phyloP scores from a whole-genome alignment of 2,329 filamentous ascomycete species.

The Exophiala mesophila region DNA sequence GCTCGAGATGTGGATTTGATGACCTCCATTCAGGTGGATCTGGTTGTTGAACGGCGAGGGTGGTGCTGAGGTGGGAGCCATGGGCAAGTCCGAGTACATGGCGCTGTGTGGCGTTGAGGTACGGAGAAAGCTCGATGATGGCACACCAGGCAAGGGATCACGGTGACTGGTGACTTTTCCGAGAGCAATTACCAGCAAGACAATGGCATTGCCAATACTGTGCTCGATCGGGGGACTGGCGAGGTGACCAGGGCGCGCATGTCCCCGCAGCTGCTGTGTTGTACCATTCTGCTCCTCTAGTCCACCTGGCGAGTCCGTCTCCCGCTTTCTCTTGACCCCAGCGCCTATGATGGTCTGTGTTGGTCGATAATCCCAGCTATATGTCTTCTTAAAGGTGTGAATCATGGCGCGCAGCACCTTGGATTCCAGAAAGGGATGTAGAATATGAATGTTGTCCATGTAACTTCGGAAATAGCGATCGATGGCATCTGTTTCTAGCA shows the following conservation, averaged over 20 bases:
- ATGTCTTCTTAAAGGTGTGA: conserved; percentile 45
- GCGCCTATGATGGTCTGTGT: conserved; percentile 9
- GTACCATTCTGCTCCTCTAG: conserved; percentile 16
- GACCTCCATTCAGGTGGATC: conserved; percentile 17
- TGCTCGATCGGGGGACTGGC: conserved; percentile 36
- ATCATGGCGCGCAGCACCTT: conserved; percentile 49
- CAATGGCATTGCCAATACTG: conserved; percentile 73
- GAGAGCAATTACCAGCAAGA: conserved; percentile 76
- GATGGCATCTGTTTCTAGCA: conserved; percentile 50
- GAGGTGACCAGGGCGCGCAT: conserved; percentile 24
- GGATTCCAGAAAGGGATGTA: conserved; percentile 61
- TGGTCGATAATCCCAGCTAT: conserved; percentile 35
- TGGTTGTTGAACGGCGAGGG: conserved; percentile 21
- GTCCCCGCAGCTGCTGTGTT: conserved; percentile 3
- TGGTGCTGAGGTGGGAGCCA: conserved; percentile 24
- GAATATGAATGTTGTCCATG: conserved; percentile 55
- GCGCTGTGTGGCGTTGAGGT: conserved; percentile 28
- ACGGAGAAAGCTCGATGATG: conserved; percentile 29
- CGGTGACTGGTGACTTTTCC: conserved; percentile 70
- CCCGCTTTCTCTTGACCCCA: conserved; percentile 26
- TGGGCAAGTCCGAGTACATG: conserved; percentile 21
- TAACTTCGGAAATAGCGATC: conserved; percentile 51
- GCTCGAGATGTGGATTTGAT: conserved; percentile 8
- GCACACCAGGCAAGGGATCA: conserved; percentile 47
- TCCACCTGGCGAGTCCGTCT: conserved; percentile 20